phyloP scores from a whole-genome alignment of 2,329 filamentous ascomycete genomes.

The Arthrobotrys pseudoclavata region DNA sequence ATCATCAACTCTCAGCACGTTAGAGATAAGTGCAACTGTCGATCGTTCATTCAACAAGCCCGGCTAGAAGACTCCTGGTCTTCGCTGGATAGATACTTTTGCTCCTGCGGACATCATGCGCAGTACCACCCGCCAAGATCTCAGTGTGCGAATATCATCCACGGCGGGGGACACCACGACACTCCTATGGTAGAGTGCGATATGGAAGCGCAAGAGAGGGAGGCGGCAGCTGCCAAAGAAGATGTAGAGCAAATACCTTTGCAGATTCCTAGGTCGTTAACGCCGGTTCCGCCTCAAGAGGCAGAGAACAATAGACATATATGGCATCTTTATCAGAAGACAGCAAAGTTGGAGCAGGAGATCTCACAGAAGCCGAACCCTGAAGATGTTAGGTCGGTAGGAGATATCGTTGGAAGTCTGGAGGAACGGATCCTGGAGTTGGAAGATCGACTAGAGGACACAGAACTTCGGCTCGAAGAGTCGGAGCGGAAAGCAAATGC shows the following conservation, averaged over 20 bases:
- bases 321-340: slow-evolving; percentile 60
- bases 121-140: slow-evolving; percentile 56
- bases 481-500: slow-evolving; percentile 42
- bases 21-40: slow-evolving; percentile 51
- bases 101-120: slow-evolving; percentile 59
- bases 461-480: slow-evolving; percentile 51
- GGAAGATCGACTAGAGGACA: slow-evolving; percentile 40
- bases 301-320: slow-evolving; percentile 57
- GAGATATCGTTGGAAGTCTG: slow-evolving; percentile 35
- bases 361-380: slow-evolving; percentile 54
- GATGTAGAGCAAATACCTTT: slow-evolving; percentile 41
- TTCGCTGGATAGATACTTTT: slow-evolving; percentile 60
- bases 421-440: slow-evolving; percentile 49
- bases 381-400: slow-evolving; percentile 48
- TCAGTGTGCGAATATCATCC: slow-evolving; percentile 38
- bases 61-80: slow-evolving; percentile 55
- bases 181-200: slow-evolving; percentile 40
- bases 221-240: slow-evolving; percentile 19
- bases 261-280: slow-evolving; percentile 38
- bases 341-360: slow-evolving; percentile 53
- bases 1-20: slow-evolving; percentile 56
- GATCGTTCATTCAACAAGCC: slow-evolving; percentile 55
- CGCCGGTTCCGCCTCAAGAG: slow-evolving; percentile 49
- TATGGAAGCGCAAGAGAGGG: slow-evolving; percentile 47
- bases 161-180: slow-evolving; percentile 19